phyloP scores from a whole-genome alignment of 805 yeast genomes.

The Metschnikowia continentalis region DNA sequence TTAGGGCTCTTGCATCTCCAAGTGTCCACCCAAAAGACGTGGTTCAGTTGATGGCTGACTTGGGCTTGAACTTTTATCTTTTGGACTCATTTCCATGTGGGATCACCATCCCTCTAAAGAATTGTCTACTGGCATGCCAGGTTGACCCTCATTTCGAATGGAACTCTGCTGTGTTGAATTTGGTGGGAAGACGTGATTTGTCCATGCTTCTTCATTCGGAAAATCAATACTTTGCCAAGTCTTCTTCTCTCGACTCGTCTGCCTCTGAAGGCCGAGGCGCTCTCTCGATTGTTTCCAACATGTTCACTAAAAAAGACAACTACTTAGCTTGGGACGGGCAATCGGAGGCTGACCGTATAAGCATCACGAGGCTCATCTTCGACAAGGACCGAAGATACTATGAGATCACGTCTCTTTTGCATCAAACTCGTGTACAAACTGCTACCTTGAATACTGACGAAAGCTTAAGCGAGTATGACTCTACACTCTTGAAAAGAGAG shows the following conservation, averaged over 20 bases:
- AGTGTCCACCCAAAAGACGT: conserved; percentile 50
- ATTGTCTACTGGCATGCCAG: conserved; percentile 52
- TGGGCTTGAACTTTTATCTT: conserved; percentile 46
- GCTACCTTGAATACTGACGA: conserved; percentile 40
- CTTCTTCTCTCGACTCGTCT: not conserved
- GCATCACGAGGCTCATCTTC: conserved; percentile 68
- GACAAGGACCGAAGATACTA: conserved; percentile 73
- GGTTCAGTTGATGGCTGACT: conserved; percentile 57
- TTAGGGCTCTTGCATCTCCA: conserved; percentile 58
- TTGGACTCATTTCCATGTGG: conserved; percentile 75
- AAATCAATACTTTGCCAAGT: not conserved
- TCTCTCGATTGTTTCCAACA: conserved; percentile 37
- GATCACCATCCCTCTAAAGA: conserved; percentile 61
- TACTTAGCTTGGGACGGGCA: conserved; percentile 66
- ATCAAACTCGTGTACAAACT: conserved; percentile 62
- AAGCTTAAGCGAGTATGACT: conserved; percentile 50
- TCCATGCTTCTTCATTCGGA: conserved; percentile 23
- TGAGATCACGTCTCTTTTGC: conserved; percentile 69
- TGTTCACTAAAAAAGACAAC: conserved; percentile 38
- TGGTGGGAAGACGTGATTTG: conserved; percentile 69
- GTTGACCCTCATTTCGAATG: conserved; percentile 47
- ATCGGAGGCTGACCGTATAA: conserved; percentile 62
- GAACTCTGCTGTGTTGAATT: conserved; percentile 44
- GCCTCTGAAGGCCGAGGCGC: conserved; percentile 26
- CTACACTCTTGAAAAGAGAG: conserved; percentile 50